Percentiles rank a stretch among this genome's conserved stretches.
Conservation (phyloP, 257 asterid genomes). For the Solanum sejunctum region DNA sequence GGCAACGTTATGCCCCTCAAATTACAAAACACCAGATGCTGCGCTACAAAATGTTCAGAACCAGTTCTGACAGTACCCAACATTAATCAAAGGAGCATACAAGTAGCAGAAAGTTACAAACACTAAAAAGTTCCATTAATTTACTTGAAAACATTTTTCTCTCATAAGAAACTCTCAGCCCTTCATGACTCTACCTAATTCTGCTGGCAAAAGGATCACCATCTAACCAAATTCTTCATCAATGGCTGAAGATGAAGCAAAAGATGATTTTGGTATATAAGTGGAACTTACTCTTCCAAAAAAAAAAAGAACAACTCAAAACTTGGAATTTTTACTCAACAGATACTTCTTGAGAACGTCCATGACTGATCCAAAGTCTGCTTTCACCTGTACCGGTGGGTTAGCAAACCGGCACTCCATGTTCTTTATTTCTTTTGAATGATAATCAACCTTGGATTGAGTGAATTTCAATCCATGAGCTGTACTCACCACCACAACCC, state of each 20-base stretch:
- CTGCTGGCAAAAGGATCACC: background rate
- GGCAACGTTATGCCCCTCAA: background rate
- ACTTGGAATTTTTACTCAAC: slow-evolving; percentile 42
- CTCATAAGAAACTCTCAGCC: background rate
- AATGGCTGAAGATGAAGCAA: background rate
- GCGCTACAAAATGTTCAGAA: background rate
- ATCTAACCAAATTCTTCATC: background rate
- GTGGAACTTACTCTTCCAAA: slow-evolving; percentile 16
- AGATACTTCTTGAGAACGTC: slow-evolving; percentile 68
- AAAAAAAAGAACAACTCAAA: background rate
- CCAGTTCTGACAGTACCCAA: background rate
- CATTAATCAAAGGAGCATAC: background rate
- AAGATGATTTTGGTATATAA: slow-evolving; percentile 4
- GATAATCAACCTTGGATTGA: slow-evolving; percentile 65
- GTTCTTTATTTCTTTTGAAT: slow-evolving; percentile 51
- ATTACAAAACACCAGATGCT: background rate
- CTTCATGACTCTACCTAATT: background rate
- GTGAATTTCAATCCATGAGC: slow-evolving; percentile 88
- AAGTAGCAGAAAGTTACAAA: background rate
- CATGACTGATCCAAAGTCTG: slow-evolving; percentile 86
- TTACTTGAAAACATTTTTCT: background rate
- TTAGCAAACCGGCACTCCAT: slow-evolving; percentile 66
- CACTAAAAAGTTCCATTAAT: background rate
- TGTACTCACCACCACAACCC: slow-evolving; percentile 82
- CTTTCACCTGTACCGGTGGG: slow-evolving; percentile 74